Evolutionary conservation across 2,329 filamentous ascomycete genomes (phyloP), one percentile per base, ranked within the genome.

Genomic region (Fusarium mexicanum): DNA sequence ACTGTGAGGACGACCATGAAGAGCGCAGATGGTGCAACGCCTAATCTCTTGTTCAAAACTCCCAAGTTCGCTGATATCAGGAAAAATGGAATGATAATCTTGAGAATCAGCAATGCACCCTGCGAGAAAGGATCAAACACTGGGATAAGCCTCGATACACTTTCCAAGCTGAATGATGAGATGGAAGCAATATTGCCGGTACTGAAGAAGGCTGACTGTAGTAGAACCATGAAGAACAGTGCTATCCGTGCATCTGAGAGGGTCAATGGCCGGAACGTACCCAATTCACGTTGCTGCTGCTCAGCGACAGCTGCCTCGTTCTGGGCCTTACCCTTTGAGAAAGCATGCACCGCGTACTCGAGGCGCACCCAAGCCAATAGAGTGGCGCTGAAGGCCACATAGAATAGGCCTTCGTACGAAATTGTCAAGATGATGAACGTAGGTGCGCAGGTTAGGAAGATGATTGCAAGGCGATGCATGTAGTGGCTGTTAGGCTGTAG

Each of bases 371-470:
- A 99, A 63, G 92, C 91, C 59, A 98, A 87, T 10, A 99, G 85
- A 29, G 92, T 93, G 61, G 93, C 86, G 79, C 92, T 95, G 83
- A 98, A 99, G 17, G 92, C 91, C 68, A 98, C 90, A 83, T 98
- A 99, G 82, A 99, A 99, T 5, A 99, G 87, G 0, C 96, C 96
- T 83, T 99, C 96, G 84, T 97, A 99, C 2, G 96, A 98, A 77
- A 98, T 98, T 13, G 95, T 97, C 58, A 99, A 90, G 78, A 99
- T 96, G 80, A 99, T 93, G 83, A 98, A 99, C 4, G 93, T 93
- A 0, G 96, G 96, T 0, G 96, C 93, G 80, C 97, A 98, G 10
- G 95, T 93, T 55, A 99, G 87, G 85, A 98, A 99, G 61, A 98
- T 91, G 76, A 97, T 90, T 75, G 95, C 88, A 8, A 99, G 86